Evolutionary conservation across 805 yeast genomes (phyloP).

Genomic region (Suhomyces prunicola): DNA sequence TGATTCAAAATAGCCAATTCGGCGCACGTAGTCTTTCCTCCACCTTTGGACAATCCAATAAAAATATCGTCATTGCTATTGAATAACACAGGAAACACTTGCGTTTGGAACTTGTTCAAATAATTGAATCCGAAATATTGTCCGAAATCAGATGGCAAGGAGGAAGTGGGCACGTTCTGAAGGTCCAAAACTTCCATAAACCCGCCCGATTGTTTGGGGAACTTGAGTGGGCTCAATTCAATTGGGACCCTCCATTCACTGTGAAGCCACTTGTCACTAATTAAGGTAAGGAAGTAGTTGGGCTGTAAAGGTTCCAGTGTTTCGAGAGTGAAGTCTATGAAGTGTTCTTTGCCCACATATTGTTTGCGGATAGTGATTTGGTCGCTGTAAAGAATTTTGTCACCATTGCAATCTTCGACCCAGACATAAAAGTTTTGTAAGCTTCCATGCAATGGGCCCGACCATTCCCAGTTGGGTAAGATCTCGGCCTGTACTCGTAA

Average conservation of each 20-base stretch:
- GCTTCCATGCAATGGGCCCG: conserved; percentile 55
- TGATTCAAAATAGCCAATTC: conserved; percentile 70
- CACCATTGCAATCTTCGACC: conserved; percentile 85
- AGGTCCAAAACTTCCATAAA: conserved; percentile 56
- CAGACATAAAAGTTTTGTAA: conserved; percentile 65
- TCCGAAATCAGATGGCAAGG: conserved; percentile 48
- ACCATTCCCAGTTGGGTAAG: conserved; percentile 79
- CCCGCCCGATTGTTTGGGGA: conserved; percentile 65
- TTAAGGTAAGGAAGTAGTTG: conserved; percentile 63
- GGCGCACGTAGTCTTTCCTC: conserved; percentile 70
- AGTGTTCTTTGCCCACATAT: conserved; percentile 51
- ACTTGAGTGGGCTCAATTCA: conserved; percentile 44
- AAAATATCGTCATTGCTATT: conserved; percentile 57
- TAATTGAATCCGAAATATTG: conserved; percentile 43
- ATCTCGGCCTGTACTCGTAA: conserved; percentile 65
- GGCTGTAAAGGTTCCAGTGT: conserved; percentile 59
- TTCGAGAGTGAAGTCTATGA: conserved; percentile 64
- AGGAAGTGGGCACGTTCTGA: conserved; percentile 48
- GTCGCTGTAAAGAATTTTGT: conserved; percentile 60
- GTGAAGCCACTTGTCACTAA: conserved; percentile 86
- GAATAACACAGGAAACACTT: conserved; percentile 59
- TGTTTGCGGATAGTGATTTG: conserved; percentile 48
- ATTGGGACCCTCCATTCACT: conserved; percentile 64
- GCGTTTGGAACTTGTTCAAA: conserved; percentile 76
- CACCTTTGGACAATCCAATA: conserved; percentile 71